Evolutionary conservation across 768 basidiomycete species (phyloP).

Genomic region (Mycena maculata): DNA sequence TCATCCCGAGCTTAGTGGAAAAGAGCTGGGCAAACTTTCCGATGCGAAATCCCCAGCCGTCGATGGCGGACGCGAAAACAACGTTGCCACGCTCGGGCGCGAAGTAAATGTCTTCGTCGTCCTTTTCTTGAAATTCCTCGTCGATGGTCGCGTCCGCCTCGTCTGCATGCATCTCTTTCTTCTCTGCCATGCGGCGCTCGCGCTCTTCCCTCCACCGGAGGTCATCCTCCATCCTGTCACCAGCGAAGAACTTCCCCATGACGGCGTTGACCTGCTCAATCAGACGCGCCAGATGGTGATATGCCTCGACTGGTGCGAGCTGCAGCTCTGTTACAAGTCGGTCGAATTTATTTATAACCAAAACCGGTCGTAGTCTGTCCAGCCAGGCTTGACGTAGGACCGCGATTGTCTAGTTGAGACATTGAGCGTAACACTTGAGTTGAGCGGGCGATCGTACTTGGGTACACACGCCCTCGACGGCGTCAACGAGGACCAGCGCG

Average conservation of each 20-base stretch:
- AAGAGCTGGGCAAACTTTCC: slow-evolving; percentile 95
- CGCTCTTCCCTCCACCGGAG: slow-evolving; percentile 93
- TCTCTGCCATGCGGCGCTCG: slow-evolving; percentile 80
- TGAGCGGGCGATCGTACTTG: slow-evolving; percentile 66
- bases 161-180: slow-evolving; percentile 77
- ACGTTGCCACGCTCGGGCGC: slow-evolving; percentile 96
- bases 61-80: slow-evolving; percentile 94
- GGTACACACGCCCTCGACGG: slow-evolving; percentile 97
- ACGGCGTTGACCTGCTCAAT: slow-evolving; percentile 99
- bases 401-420: slow-evolving; percentile 79
- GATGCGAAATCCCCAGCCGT: slow-evolving; percentile 97
- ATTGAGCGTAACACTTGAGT: slow-evolving; percentile 1
- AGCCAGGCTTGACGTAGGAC: slow-evolving; percentile 96
- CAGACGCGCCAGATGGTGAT: slow-evolving; percentile 91
- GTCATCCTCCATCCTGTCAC: slow-evolving; percentile 97
- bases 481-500: slow-evolving; percentile 94
- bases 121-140: slow-evolving; percentile 89
- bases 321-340: slow-evolving; percentile 94
- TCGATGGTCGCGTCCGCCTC: slow-evolving; percentile 71
- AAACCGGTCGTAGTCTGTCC: slow-evolving; percentile 87
- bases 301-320: slow-evolving; percentile 90
- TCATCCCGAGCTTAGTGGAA: slow-evolving; percentile 89
- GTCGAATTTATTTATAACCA: slow-evolving; percentile 98
- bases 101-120: slow-evolving; percentile 98
- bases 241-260: slow-evolving; percentile 96